A percentile compares a stretch with the other conserved stretches of the same genome.
Conservation (phyloP, 345 rosid genomes). For the Cardiospermum halicacabum region DNA sequence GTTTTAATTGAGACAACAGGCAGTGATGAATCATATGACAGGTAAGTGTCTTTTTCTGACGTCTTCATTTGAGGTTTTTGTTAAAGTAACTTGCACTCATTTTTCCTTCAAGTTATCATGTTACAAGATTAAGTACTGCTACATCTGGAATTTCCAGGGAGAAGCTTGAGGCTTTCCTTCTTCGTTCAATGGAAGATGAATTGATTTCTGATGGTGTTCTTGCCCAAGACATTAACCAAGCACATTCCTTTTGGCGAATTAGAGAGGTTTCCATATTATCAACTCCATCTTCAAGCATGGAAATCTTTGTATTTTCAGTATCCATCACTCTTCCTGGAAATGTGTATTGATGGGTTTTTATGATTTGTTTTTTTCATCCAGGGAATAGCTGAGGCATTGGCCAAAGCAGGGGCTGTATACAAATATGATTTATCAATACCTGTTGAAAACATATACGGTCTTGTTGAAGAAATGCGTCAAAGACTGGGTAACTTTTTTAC, state of each 20-base stretch:
- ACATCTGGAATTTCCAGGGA: conserved; percentile 46
- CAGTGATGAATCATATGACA: conserved; percentile 63
- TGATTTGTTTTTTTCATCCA: conserved; percentile 17
- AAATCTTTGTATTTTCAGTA: background rate
- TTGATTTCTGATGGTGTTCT: conserved; percentile 86
- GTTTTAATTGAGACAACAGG: conserved; percentile 89
- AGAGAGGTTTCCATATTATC: conserved; percentile 67
- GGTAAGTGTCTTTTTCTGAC: conserved; percentile 28
- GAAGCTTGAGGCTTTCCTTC: conserved; percentile 86
- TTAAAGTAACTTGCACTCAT: too few species aligned
- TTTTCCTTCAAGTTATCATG: background rate
- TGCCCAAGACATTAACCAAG: conserved; percentile 92
- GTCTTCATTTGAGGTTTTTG: background rate
- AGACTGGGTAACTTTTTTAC: conserved; percentile 50
- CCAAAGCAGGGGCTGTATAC: conserved; percentile 81
- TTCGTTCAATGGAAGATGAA: conserved; percentile 71
- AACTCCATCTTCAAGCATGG: conserved; percentile 1
- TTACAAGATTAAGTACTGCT: background rate
- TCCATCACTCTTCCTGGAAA: background rate
- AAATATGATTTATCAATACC: conserved; percentile 95
- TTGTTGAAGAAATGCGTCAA: conserved; percentile 72
- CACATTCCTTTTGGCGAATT: conserved; percentile 88
- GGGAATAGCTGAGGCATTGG: conserved; percentile 89
- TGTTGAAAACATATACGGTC: conserved; percentile 71
- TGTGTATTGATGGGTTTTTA: conserved; percentile 4